These are phyloP conservation scores for Desmodesmus armatus DNA, from an alignment of 139 green algal genomes.

Conservation along the genomic window DNA sequence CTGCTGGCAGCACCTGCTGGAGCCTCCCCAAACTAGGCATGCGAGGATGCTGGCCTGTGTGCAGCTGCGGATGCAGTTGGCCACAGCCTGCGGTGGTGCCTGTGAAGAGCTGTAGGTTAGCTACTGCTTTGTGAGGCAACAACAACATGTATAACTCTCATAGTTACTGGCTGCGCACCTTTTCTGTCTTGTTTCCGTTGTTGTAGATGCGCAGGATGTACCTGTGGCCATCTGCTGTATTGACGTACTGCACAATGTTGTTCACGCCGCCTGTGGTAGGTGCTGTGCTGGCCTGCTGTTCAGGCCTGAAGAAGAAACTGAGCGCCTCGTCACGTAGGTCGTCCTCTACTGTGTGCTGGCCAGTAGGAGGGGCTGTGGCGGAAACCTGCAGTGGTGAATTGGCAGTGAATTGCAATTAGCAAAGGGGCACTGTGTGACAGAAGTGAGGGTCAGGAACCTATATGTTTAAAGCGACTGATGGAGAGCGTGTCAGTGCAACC, in stretches of 20 bases:
- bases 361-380: conserved; percentile 61
- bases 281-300: conserved; percentile 4
- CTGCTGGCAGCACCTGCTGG: no score
- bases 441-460: no score
- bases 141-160: no score
- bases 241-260: conserved; percentile 62
- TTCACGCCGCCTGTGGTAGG: conserved; percentile 65
- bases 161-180: conserved; percentile 51
- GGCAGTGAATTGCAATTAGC: no score
- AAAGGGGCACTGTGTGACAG: no score
- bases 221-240: conserved; percentile 51
- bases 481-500: no score
- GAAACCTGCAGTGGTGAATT: no score
- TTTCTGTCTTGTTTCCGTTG: conserved; percentile 67
- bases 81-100: no score
- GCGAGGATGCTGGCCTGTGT: conserved; percentile 12
- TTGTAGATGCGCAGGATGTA: conserved; percentile 73
- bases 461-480: no score
- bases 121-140: no score
- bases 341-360: conserved; percentile 58
- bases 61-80: not conserved
- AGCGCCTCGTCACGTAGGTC: conserved; percentile 57
- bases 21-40: no score
- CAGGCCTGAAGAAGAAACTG: conserved; percentile 52
- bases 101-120: no score